These are phyloP conservation scores for Scutellaria minor DNA, from an alignment of 257 asterid genomes.

Conservation along the genomic window DNA sequence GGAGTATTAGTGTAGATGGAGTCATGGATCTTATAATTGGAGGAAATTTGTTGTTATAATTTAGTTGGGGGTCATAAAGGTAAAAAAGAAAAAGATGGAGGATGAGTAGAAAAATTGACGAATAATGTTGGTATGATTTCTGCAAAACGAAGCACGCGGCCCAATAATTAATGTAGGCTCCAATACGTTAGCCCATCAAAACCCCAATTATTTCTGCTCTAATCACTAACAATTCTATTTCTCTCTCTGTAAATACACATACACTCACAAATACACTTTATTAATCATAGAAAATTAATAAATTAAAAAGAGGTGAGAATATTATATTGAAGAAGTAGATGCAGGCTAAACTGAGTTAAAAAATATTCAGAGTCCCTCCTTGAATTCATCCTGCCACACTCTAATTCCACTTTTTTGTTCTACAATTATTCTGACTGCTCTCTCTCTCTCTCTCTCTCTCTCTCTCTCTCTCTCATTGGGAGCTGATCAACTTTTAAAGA, in stretches of 20 bases:
- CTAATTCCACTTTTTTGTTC: slow-evolving; percentile 45
- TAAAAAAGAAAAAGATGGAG: slow-evolving; percentile 17
- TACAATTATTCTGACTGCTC: background rate
- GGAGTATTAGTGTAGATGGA: too few species aligned
- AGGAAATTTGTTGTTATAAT: too few species aligned
- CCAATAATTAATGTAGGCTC: slow-evolving; percentile 35
- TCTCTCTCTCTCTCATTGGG: slow-evolving; percentile 28
- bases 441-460: slow-evolving; percentile 29
- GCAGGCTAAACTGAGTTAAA: slow-evolving; percentile 41
- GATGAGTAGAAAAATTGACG: slow-evolving; percentile 24
- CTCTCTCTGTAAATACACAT: background rate
- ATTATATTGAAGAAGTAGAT: slow-evolving; percentile 19
- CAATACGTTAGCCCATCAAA: background rate
- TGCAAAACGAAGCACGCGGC: slow-evolving; percentile 47
- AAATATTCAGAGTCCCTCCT: slow-evolving; percentile 45
- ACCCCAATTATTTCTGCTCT: slow-evolving; percentile 7
- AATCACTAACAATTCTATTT: background rate
- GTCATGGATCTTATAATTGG: too few species aligned
- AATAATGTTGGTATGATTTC: slow-evolving; percentile 25
- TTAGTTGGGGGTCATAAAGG: background rate
- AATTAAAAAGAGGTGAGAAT: background rate
- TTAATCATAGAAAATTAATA: slow-evolving; percentile 3
- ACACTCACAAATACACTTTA: background rate
- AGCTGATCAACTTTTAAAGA: slow-evolving; percentile 56
- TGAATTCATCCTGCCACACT: slow-evolving; percentile 57